Evolutionary conservation across 352 stramenopile species (phyloP).

Genomic region (Pythium dissimile): DNA sequence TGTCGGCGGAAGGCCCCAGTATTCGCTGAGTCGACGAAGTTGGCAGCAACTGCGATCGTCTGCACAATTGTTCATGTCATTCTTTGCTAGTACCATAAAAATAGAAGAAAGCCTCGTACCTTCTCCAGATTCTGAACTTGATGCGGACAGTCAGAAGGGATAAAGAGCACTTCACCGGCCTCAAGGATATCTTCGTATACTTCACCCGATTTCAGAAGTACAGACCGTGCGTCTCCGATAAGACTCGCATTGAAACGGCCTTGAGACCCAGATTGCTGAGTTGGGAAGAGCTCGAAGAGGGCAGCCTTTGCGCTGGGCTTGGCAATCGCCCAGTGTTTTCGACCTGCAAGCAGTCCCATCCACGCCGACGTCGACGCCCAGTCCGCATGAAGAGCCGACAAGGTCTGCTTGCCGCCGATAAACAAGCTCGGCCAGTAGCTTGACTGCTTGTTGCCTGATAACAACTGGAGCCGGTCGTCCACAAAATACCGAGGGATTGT

Average conservation of each 20-base stretch:
- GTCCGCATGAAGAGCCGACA: conserved; percentile 32
- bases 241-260: conserved; percentile 28
- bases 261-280: not conserved
- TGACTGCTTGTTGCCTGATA: conserved; percentile 18
- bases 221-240: not conserved
- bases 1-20: not conserved
- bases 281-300: conserved; percentile 25
- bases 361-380: conserved; percentile 31
- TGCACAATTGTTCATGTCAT: not conserved
- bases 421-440: conserved; percentile 44
- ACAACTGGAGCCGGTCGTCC: conserved; percentile 18
- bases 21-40: conserved; percentile 6
- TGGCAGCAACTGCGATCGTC: conserved; percentile 30
- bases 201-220: conserved; percentile 19
- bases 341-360: conserved; percentile 32
- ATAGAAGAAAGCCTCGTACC: conserved; percentile 12
- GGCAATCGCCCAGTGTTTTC: conserved; percentile 36
- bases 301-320: conserved; percentile 24
- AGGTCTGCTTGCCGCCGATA: conserved; percentile 25
- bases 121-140: conserved; percentile 37
- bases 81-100: not conserved
- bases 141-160: conserved; percentile 31
- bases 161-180: conserved; percentile 34
- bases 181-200: conserved; percentile 33
- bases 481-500: conserved; percentile 29